Base-by-base conservation (phyloP, 2,329 filamentous ascomycete genomes). In the Diaporthe humulicola region DNA sequence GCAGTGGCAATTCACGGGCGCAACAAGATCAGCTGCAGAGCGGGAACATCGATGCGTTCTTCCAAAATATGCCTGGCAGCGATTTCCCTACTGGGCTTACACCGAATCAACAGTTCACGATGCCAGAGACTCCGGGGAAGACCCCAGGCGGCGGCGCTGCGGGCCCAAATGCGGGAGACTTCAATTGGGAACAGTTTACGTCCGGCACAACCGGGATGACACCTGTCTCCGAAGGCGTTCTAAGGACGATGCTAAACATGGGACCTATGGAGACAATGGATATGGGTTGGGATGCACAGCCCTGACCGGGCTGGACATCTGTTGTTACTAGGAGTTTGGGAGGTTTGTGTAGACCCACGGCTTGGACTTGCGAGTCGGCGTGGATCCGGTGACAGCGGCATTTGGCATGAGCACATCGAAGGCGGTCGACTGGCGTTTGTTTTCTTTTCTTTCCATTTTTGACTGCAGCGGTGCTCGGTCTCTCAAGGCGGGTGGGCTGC, bases 231-330 rank as follows among this genome's bases (percentile, higher is more conserved):
- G 90, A 92, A 66, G 89, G 90, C 0, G 86, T 92, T 57, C 81
- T 92, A 61, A 84, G 88, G 74, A 87, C 89, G 12, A 82, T 92
- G 73, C 90, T 91, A 87, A 88, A 87, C 72, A 87, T 91, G 84
- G 88, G 88, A 10, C 85, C 89, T 0, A 90, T 92, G 86, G 90
- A 92, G 77, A 87, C 87, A 15, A 90, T 92, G 88, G 90, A 90
- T 77, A 82, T 83, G 52, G 82, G 81, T 25, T 89, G 88, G 88
- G 87, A 88, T 74, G 81, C 80, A 12, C 77, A 78, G 15, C 75
- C 80, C 50, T 78, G 56, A 76, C 8, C 5, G 52, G 28, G 57
- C 70, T 30, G 58, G 33, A 12, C n/a, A 22, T n/a, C 25, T 15
- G 45, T 8, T 42, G 15, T 64, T 66, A n/a, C 19, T 36, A 36